Evolutionary conservation across 1,139 yeast genomes (phyloP).

Genomic region (Wickerhamomyces sp.): DNA sequence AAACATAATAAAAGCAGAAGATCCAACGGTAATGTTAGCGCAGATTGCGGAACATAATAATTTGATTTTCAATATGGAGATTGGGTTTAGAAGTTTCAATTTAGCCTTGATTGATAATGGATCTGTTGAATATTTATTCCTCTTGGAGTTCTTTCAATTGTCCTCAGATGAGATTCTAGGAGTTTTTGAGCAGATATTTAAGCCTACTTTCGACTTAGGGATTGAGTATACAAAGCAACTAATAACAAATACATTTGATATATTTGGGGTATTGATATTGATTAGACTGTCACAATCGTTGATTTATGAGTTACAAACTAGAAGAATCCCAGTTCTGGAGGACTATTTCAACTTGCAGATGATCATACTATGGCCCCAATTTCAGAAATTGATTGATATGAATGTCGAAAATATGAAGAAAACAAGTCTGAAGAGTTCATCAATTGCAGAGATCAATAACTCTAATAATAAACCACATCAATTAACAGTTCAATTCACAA

Average conservation of each 20-base stretch:
- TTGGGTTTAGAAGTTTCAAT: conserved; percentile 68
- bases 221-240: conserved; percentile 47
- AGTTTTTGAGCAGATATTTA: conserved; percentile 43
- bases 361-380: conserved; percentile 77
- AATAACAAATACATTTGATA: conserved; percentile 55
- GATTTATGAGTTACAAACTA: conserved; percentile 55
- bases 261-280: conserved; percentile 73
- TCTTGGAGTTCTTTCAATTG: conserved; percentile 63
- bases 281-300: conserved; percentile 66
- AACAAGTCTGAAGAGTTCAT: conserved; percentile 24
- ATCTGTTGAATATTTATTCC: conserved; percentile 70
- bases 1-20: conserved; percentile 46
- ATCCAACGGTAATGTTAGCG: conserved; percentile 68
- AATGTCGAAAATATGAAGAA: conserved; percentile 62
- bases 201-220: conserved; percentile 47
- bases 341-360: conserved; percentile 66
- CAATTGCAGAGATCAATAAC: conserved; percentile 25
- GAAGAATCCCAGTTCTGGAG: conserved; percentile 69
- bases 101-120: conserved; percentile 73
- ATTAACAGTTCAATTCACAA: conserved; percentile 78
- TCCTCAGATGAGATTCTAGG: conserved; percentile 38
- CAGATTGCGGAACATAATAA: conserved; percentile 81
- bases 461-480: conserved; percentile 47
- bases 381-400: conserved; percentile 69
- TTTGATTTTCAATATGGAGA: conserved; percentile 63